A percentile compares a stretch with the other conserved stretches of the same genome.
phyloP scores from a whole-genome alignment of 1,139 yeast genomes.

The Protomyces macrosporus region DNA sequence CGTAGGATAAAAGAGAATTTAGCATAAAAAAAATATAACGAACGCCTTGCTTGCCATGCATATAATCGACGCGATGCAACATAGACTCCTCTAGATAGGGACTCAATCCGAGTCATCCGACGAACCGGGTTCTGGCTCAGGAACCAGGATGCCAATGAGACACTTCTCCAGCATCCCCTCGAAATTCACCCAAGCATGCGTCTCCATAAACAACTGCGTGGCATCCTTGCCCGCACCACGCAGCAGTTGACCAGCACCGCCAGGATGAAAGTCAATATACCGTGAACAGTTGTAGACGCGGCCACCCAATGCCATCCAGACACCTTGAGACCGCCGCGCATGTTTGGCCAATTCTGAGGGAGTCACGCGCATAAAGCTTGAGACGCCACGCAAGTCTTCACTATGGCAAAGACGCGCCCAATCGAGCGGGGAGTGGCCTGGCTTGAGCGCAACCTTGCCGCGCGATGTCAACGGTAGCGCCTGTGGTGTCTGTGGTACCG shows the following conservation, averaged over 20 bases:
- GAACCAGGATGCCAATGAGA: slow-evolving; percentile 51
- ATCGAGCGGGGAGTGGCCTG: slow-evolving; percentile 81
- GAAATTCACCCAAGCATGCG: slow-evolving; percentile 47
- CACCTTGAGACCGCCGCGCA: slow-evolving; percentile 50
- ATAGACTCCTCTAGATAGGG: neutral
- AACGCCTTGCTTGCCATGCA: no score
- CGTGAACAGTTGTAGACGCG: slow-evolving; percentile 80
- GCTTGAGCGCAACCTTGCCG: slow-evolving; percentile 57
- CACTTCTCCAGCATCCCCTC: slow-evolving; percentile 78
- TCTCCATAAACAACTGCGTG: slow-evolving; percentile 55
- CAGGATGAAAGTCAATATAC: slow-evolving; percentile 84
- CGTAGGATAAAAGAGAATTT: no score
- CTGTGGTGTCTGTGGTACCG: neutral
- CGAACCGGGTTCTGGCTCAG: slow-evolving; percentile 15
- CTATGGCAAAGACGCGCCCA: slow-evolving; percentile 64
- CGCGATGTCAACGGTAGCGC: slow-evolving; percentile 30
- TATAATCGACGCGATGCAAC: neutral
- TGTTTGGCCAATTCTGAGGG: slow-evolving; percentile 60
- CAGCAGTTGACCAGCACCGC: slow-evolving; percentile 76
- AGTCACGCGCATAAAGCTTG: slow-evolving; percentile 46
- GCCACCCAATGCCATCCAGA: slow-evolving; percentile 80
- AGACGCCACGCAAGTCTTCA: slow-evolving; percentile 36
- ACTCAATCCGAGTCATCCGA: slow-evolving; percentile 4
- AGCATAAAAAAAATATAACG: no score
- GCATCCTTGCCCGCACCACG: slow-evolving; percentile 83